Evolutionary conservation across 2,329 filamentous ascomycete genomes (phyloP), one percentile per base, ranked within the genome.

Genomic region (Aspergillus arachidicola): DNA sequence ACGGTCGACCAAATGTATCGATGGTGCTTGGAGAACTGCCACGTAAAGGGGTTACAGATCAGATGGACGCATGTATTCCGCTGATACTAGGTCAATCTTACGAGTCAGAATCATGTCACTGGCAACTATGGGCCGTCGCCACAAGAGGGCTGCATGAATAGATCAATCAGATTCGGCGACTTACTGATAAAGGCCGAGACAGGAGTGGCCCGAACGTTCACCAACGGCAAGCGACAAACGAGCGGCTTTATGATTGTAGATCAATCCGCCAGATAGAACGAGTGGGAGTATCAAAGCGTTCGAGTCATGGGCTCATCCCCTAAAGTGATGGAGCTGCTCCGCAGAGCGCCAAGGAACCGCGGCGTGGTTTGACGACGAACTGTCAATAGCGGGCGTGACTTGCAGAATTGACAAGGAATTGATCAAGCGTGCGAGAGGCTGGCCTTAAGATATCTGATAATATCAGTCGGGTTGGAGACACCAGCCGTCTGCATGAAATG

Each of bases 401-500:
- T 66, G 65, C 61, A 64, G 67, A 45, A 55, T 57, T 62, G 57
- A 58, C 48, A 41, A 58, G 46, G 59, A 53, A 41, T 54, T 48
- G 50, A 43, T 54, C 38, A 57, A 50, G 41, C 26, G 58, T 32
- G 56, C 58, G 34, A 62, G 54, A 28, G 57, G 57, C 38, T 53
- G 34, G 57, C 60, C 34, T 36, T 19, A 65, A 57, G 45, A 54
- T 38, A 50, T 19, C 32, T 46, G 53, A 59, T 51, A 59, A 59
- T 59, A 62, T 50, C 43, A 55, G 62, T 62, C 59, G 58, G 55
- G 51, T 60, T 62, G 62, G 59, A 62, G 57, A 59, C 45, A 60
- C 62, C 61, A 59, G 58, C 55, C 53, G 46, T 61, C 56, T 62
- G 62, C 63, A 59, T 61, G 61, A 51, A 58, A 61, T 36, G 63